phyloP scores from a whole-genome alignment of 495 filamentous ascomycete species.

The Rusavskia elegans region DNA sequence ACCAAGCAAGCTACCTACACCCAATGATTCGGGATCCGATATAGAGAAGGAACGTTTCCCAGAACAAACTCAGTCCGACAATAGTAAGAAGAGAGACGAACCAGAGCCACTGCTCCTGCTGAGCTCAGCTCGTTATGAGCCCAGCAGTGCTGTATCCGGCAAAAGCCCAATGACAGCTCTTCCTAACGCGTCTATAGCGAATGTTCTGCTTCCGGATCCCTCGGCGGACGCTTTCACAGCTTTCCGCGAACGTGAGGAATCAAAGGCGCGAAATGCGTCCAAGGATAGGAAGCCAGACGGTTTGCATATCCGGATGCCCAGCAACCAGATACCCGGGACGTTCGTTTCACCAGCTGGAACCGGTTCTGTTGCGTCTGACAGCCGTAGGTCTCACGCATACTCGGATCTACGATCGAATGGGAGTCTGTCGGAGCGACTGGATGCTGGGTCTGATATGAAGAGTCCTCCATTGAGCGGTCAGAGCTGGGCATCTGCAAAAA shows the following conservation, averaged over 20 bases:
- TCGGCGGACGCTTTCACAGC: conserved; percentile 35
- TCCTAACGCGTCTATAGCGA: conserved; percentile 24
- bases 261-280: conserved; percentile 49
- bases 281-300: conserved; percentile 69
- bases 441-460: conserved; percentile 21
- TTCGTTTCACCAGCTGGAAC: conserved; percentile 5
- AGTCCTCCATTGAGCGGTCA: conserved; percentile 33
- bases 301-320: conserved; percentile 55
- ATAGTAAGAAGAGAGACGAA: conserved; percentile 8
- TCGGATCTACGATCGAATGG: conserved; percentile 9
- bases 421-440: conserved; percentile 8
- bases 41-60: conserved; percentile 22
- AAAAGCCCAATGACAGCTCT: conserved; percentile 37
- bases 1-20: conserved; percentile 22
- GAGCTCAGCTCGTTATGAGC: conserved; percentile 36
- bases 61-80: conserved; percentile 19
- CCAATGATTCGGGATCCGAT: conserved; percentile 32
- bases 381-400: conserved; percentile 8
- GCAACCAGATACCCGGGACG: conserved; percentile 22
- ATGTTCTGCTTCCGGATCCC: conserved; percentile 41
- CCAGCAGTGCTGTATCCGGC: conserved; percentile 20
- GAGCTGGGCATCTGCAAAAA: conserved; percentile 31
- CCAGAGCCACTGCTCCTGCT: conserved; percentile 23
- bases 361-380: conserved; percentile 5
- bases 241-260: conserved; percentile 45